Evolutionary conservation across 495 filamentous ascomycete genomes (phyloP).

Genomic region (Parachaetomium inaequale): DNA sequence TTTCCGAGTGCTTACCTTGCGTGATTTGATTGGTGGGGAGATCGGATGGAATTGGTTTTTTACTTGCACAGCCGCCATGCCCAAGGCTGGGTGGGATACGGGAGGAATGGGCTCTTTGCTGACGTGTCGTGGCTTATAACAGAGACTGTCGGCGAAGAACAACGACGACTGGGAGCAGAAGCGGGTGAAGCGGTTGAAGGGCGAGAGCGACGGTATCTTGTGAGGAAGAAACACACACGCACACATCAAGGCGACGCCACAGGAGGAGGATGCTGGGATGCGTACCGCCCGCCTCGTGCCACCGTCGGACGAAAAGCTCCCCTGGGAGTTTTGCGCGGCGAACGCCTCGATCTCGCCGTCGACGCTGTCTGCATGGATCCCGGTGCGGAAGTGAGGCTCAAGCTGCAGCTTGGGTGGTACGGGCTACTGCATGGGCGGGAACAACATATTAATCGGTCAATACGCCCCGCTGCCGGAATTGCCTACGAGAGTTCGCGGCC

Average conservation of each 20-base stretch:
- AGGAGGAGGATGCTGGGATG: background rate
- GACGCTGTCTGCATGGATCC: background rate
- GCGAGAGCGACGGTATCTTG: constrained; percentile 83
- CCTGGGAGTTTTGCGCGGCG: background rate
- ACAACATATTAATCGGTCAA: background rate
- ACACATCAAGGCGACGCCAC: background rate
- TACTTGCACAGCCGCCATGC: no score
- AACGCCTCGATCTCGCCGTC: background rate
- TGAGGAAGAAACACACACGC: constrained; percentile 37
- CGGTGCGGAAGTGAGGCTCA: background rate
- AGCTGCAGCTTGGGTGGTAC: background rate
- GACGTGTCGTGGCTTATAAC: constrained; percentile 10
- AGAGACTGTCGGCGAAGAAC: constrained; percentile 89
- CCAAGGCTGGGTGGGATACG: no score
- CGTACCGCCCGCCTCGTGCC: background rate
- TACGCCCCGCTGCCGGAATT: background rate
- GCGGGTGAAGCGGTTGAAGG: constrained; percentile 78
- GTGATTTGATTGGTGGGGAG: background rate
- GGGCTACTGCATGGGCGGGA: background rate
- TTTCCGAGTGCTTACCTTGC: background rate
- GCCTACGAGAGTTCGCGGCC: background rate
- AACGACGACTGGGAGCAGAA: constrained; percentile 96
- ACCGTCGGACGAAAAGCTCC: background rate
- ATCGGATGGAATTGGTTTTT: no score
- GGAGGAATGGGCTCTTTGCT: background rate